Evolutionary conservation across 2,329 filamentous ascomycete genomes (phyloP), one percentile per base, ranked within the genome.

Genomic region (Polytolypa hystricis): DNA sequence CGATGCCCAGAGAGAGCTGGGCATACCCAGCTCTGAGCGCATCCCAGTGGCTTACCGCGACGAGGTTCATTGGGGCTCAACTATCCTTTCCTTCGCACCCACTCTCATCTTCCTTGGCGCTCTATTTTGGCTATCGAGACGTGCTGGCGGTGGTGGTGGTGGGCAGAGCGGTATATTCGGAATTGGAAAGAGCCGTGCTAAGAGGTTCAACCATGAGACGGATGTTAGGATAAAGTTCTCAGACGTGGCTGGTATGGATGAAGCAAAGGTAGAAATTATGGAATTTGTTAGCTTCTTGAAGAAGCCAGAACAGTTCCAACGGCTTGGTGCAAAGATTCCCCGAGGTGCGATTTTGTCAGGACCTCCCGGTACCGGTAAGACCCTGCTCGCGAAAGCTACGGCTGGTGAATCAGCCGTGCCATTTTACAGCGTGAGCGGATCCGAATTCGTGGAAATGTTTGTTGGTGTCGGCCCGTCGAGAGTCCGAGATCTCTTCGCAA

Each of bases 371-470:
- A 98, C 91, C 32, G 91, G 91, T 78, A 98, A 98, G 69, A 98
- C 91, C 2, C 67, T 98, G 43, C 75, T 98, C 30, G 91, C 91
- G 44, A 98, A 98, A 67, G 91, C 91, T 10, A 98, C 91, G 7
- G 91, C 91, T 34, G 91, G 91, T 57, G 91, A 98, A 66, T 95
- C 91, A 17, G 81, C 83, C 29, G 91, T 98, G 20, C 91, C 91
- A 0, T 98, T 98, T 72, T 98, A 87, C 73, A 94, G 84, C 53
- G 91, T 98, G 51, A 95, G 86, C 60, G 91, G 91, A 56, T 98
- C 91, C 33, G 91, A 98, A 59, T 98, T 98, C 56, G 89, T 98
- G 20, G 91, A 98, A 65, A 98, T 98, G 89, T 98, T 98, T 57
- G 91, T 98, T 35, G 91, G 91, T 75, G 91, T 98, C 42, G 91